A percentile compares a stretch with the other conserved stretches of the same genome.
These are phyloP conservation scores for Lumnitzera racemosa DNA, from an alignment of 345 rosid species.

Conservation along the genomic window DNA sequence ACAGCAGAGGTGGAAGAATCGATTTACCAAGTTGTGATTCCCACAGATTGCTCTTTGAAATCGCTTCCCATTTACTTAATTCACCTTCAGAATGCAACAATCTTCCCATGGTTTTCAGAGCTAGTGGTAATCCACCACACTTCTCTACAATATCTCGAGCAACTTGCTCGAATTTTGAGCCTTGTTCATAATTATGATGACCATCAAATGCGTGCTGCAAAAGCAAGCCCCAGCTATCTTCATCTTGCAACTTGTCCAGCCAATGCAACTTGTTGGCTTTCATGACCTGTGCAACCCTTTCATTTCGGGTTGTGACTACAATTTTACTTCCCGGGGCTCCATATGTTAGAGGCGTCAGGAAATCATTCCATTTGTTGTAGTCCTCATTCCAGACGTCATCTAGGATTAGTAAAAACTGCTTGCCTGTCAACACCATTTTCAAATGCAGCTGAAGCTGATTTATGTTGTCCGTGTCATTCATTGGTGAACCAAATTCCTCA, in stretches of 20 bases:
- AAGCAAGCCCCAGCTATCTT: constrained; percentile 3
- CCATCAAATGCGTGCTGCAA: constrained; percentile 6
- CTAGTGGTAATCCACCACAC: constrained; percentile 12
- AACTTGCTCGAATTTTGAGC: not conserved
- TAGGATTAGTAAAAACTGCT: constrained; percentile 28
- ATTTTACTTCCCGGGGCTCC: constrained; percentile 11
- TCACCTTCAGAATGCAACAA: constrained; percentile 2
- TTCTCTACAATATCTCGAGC: constrained; percentile 5
- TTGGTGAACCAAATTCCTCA: not conserved
- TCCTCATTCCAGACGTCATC: constrained; percentile 38
- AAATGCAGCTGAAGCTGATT: constrained; percentile 3
- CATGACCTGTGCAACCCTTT: constrained; percentile 4
- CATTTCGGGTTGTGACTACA: constrained; percentile 11
- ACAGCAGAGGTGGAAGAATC: constrained; percentile 4
- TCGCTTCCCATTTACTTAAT: constrained; percentile 8
- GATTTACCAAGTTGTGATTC: not conserved
- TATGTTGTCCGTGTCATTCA: not conserved
- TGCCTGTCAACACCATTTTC: constrained; percentile 15
- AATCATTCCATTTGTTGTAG: constrained; percentile 3
- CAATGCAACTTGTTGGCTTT: not conserved
- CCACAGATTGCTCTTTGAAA: constrained; percentile 11
- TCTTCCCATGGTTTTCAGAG: constrained; percentile 13
- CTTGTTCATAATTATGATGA: not conserved
- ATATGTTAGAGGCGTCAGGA: not conserved
- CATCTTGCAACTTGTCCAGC: not conserved